These are phyloP conservation scores for Colletotrichum phormii DNA, from an alignment of 2,329 filamentous ascomycete species.

Conservation along the genomic window DNA sequence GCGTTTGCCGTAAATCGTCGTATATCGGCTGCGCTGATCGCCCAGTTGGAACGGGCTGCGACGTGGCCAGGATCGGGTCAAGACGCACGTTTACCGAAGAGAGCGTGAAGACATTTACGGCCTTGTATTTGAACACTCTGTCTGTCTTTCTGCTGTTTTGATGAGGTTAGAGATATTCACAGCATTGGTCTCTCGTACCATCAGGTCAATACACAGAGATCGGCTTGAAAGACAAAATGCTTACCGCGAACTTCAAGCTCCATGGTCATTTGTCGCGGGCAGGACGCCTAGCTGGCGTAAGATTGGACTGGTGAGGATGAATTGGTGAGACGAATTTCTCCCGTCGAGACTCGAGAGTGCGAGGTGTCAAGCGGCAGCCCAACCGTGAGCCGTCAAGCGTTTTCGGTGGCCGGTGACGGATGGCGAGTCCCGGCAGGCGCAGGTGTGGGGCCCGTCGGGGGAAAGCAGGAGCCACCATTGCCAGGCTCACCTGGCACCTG, in stretches of 20 bases:
- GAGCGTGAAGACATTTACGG: neutral
- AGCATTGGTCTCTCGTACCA: neutral
- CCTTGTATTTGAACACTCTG: neutral
- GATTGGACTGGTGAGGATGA: neutral
- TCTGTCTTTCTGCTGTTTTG: neutral
- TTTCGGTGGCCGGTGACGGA: conserved; percentile 15
- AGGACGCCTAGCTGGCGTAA: neutral
- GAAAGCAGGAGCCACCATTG: neutral
- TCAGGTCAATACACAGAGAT: neutral
- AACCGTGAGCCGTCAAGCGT: no score
- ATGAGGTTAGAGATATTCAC: neutral
- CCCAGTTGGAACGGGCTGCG: conserved; percentile 18
- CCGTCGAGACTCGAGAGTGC: no score
- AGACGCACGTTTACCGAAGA: neutral
- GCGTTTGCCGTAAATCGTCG: conserved; percentile 23
- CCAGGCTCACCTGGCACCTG: neutral
- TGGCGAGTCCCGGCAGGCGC: conserved; percentile 2
- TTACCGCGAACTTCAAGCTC: neutral
- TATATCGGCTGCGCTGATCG: conserved; percentile 26
- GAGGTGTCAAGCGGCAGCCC: no score
- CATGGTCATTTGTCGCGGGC: no score
- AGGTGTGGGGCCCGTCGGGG: conserved; percentile 6
- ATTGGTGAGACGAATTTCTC: neutral
- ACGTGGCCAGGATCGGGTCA: conserved; percentile 12
- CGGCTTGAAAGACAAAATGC: neutral